A percentile compares a stretch with the other conserved stretches of the same genome.
Conservation (phyloP, 2,329 filamentous ascomycete species). For the Dendryphion nanum region DNA sequence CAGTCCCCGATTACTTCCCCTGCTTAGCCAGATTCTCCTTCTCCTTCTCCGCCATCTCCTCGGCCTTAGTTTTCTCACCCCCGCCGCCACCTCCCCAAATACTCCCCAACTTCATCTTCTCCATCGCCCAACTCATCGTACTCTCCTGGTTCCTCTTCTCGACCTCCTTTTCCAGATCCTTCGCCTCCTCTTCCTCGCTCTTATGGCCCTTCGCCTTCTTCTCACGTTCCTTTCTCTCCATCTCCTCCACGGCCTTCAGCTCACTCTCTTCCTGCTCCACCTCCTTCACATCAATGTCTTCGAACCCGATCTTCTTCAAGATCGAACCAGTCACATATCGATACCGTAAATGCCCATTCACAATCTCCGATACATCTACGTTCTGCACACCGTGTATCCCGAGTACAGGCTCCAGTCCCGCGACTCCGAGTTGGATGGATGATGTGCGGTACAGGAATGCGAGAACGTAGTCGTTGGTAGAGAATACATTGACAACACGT, state of each 20-base stretch:
- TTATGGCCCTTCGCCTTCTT: conserved; percentile 32
- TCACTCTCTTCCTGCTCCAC: conserved; percentile 49
- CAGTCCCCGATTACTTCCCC: too few species aligned
- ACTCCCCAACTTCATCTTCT: conserved; percentile 36
- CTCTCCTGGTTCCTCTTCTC: conserved; percentile 46
- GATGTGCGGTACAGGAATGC: conserved; percentile 85
- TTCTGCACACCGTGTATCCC: conserved; percentile 65
- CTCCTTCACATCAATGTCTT: conserved; percentile 49
- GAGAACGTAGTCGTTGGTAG: conserved; percentile 81
- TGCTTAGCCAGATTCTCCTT: conserved; percentile 4
- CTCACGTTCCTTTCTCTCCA: conserved; percentile 42
- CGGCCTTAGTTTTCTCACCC: conserved; percentile 14
- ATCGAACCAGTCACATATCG: conserved; percentile 52
- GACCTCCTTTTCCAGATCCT: conserved; percentile 42
- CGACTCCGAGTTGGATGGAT: conserved; percentile 77
- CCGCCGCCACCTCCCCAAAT: conserved; percentile 14
- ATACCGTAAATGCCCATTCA: conserved; percentile 53
- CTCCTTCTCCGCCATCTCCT: conserved; percentile 17
- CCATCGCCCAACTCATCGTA: conserved; percentile 43
- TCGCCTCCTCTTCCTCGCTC: conserved; percentile 32
- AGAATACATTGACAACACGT: conserved; percentile 83
- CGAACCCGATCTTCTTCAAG: conserved; percentile 53
- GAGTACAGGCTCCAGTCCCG: conserved; percentile 73
- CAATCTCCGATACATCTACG: conserved; percentile 52
- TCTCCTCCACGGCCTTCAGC: conserved; percentile 42